Percentiles rank a stretch among this genome's conserved stretches.
phyloP scores from a whole-genome alignment of 257 asterid genomes.

The Primulina eburnea region DNA sequence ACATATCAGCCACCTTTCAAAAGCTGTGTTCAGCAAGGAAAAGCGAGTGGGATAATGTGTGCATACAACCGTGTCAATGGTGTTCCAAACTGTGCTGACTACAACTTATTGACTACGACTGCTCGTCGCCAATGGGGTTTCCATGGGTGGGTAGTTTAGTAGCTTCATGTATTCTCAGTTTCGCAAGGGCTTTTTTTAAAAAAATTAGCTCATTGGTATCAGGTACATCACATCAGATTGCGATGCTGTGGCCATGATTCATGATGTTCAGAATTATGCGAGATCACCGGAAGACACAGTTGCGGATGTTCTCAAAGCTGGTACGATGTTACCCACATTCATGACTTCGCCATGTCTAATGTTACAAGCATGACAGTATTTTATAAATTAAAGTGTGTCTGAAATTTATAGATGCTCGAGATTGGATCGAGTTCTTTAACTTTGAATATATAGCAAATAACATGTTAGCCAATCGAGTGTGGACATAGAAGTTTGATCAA shows the following conservation, averaged over 20 bases:
- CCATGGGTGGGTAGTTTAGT: constrained; percentile 46
- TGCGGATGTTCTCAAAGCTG: constrained; percentile 78
- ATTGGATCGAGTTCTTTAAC: too few species aligned
- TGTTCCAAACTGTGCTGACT: constrained; percentile 77
- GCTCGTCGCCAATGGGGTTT: constrained; percentile 80
- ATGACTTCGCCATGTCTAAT: too few species aligned
- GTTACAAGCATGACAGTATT: too few species aligned
- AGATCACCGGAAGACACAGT: constrained; percentile 69
- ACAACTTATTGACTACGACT: constrained; percentile 57
- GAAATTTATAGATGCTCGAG: too few species aligned
- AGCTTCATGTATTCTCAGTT: not conserved
- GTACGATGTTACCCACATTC: constrained; percentile 28
- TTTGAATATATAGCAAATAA: too few species aligned
- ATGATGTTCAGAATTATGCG: constrained; percentile 50
- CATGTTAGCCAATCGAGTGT: too few species aligned
- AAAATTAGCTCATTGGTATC: constrained; percentile 7
- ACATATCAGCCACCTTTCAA: constrained; percentile 86
- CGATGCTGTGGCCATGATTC: constrained; percentile 63
- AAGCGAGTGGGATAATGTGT: constrained; percentile 95
- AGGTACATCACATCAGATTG: constrained; percentile 91
- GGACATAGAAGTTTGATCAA: too few species aligned
- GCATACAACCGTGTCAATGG: constrained; percentile 88
- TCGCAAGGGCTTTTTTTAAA: not conserved
- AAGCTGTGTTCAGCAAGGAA: constrained; percentile 62
- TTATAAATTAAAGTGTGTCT: too few species aligned